Percentiles rank a stretch among this genome's conserved stretches.
Evolutionary conservation across 164 flowering plant species (phyloP).

Genomic region (Chimonanthus praecox): DNA sequence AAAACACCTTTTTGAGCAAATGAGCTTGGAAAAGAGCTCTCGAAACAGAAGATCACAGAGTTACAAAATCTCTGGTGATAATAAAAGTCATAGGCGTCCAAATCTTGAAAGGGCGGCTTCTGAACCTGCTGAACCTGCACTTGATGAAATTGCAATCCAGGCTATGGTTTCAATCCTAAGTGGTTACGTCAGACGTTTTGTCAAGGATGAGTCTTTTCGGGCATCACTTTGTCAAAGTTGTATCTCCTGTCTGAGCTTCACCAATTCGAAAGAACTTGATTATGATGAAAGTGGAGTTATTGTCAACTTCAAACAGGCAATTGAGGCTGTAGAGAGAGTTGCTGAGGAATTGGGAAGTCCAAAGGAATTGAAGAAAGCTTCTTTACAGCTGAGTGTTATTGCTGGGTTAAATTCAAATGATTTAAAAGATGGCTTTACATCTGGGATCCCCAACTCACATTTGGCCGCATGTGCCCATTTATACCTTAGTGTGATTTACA

Average conservation of each 20-base stretch:
- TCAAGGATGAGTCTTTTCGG: conserved; percentile 45
- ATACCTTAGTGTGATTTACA: conserved; percentile 62
- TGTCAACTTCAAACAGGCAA: conserved; percentile 52
- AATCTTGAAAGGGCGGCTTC: conserved; percentile 13
- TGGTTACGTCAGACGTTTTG: conserved; percentile 39
- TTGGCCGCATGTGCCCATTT: conserved; percentile 78
- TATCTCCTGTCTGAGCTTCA: conserved; percentile 39
- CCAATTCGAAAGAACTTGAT: conserved; percentile 22
- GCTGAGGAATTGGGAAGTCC: conserved; percentile 31
- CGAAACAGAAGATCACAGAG: conserved; percentile 17
- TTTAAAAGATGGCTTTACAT: conserved; percentile 49
- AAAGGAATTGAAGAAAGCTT: conserved; percentile 54
- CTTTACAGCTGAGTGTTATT: conserved; percentile 52
- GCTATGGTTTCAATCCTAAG: conserved; percentile 62
- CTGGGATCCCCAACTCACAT: conserved; percentile 49
- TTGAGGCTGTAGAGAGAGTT: conserved; percentile 44
- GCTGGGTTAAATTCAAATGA: conserved; percentile 54
- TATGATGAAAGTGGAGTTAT: conserved; percentile 33
- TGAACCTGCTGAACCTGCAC: conserved; percentile 44
- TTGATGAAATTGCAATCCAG: conserved; percentile 63
- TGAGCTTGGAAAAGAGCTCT: conserved; percentile 9
- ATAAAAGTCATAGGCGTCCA: conserved; percentile 15
- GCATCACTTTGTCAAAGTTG: conserved; percentile 31
- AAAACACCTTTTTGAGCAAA: conserved; percentile 13
- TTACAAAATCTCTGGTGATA: conserved; percentile 21